Conservation (phyloP, 305 asterid species). For the Fraxinus albicans region DNA sequence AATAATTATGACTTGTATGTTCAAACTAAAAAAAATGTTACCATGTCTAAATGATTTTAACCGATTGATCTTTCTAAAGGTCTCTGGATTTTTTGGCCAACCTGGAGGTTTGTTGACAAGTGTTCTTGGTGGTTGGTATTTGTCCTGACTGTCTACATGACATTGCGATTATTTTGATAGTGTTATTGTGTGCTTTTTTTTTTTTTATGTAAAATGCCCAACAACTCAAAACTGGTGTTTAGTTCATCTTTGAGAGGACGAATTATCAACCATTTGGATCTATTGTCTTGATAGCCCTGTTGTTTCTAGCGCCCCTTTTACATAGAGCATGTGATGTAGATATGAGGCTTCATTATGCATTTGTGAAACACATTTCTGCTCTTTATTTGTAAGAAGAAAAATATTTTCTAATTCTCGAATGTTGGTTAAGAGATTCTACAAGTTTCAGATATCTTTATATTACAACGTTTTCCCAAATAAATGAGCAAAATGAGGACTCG, state of each 20-base stretch:
- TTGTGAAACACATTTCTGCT: constrained; percentile 63
- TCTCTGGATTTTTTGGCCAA: constrained; percentile 71
- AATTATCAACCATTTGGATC: constrained; percentile 78
- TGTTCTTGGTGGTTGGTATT: constrained; percentile 69
- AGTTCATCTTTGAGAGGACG: constrained; percentile 79
- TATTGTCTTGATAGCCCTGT: constrained; percentile 93
- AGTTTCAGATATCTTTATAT: too few species aligned
- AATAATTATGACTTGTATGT: too few species aligned
- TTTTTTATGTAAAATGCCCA: constrained; percentile 60
- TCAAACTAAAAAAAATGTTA: too few species aligned
- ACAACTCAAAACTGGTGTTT: constrained; percentile 86
- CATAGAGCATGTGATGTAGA: constrained; percentile 99
- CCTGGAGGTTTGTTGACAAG: constrained; percentile 81
- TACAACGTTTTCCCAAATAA: too few species aligned
- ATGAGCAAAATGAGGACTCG: too few species aligned
- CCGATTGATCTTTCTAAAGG: constrained; percentile 84
- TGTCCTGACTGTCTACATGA: constrained; percentile 79
- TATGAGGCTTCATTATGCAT: constrained; percentile 97
- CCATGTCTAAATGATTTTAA: constrained; percentile 51
- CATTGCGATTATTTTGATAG: constrained; percentile 79
- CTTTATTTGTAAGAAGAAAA: not conserved
- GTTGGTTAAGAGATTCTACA: too few species aligned
- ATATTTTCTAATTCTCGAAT: too few species aligned
- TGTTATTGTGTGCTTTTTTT: constrained; percentile 73
- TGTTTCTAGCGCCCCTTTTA: constrained; percentile 91